A percentile compares a stretch with the other conserved stretches of the same genome.
Evolutionary conservation across 176 grass and related monocot genomes (phyloP).

Genomic region (Secale cereale): DNA sequence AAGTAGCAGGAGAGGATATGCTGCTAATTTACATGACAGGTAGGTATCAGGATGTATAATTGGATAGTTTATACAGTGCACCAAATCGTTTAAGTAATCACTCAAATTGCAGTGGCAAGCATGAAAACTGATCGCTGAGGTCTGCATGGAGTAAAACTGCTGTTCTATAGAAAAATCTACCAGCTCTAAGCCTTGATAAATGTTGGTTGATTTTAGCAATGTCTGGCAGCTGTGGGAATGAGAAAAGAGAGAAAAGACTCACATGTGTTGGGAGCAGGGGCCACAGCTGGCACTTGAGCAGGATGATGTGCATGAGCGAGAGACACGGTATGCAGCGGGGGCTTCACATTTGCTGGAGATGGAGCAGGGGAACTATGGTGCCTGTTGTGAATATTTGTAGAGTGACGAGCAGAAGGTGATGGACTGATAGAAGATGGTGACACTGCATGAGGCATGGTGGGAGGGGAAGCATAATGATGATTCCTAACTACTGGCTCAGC

Average conservation of each 20-base stretch:
- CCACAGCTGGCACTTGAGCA: slow-evolving; percentile 5
- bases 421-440: slow-evolving; percentile 24
- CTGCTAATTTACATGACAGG: not conserved
- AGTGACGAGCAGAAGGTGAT: slow-evolving; percentile 22
- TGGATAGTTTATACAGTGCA: not conserved
- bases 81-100: not conserved
- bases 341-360: slow-evolving; percentile 4
- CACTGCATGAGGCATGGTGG: slow-evolving; percentile 30
- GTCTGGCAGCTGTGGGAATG: not conserved
- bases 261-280: slow-evolving; percentile 36
- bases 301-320: slow-evolving; percentile 18
- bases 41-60: not conserved
- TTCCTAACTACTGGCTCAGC: slow-evolving; percentile 28
- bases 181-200: not conserved
- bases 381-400: slow-evolving; percentile 5
- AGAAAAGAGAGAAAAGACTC: slow-evolving; percentile 20
- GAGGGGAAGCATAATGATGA: slow-evolving; percentile 40
- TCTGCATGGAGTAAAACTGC: not conserved
- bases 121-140: not conserved
- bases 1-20: not conserved
- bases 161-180: not conserved
- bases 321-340: not conserved
- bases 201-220: not conserved
- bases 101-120: not conserved
- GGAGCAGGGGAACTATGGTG: slow-evolving; percentile 15